Percentiles rank a stretch among this genome's conserved stretches.
phyloP scores from a whole-genome alignment of 441 rosid species.

The Erysimum cheiri region DNA sequence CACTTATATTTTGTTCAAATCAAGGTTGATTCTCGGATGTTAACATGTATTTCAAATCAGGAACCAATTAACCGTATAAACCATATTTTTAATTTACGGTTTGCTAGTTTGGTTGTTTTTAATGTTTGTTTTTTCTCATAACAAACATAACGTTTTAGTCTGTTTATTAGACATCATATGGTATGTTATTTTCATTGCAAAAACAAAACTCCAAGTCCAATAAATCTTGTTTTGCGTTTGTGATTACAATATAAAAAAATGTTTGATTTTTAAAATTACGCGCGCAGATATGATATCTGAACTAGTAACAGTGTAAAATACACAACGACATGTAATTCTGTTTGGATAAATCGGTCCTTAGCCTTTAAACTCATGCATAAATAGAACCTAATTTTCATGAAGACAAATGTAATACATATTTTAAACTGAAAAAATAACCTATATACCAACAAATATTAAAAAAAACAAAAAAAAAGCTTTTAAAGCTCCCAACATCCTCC shows the following conservation, averaged over 20 bases:
- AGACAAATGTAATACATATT: not conserved
- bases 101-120: slow-evolving; percentile 4
- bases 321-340: not conserved
- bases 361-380: not conserved
- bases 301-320: not conserved
- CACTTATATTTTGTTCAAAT: not conserved
- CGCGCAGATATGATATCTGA: not conserved
- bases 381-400: not conserved
- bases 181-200: not conserved
- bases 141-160: slow-evolving; percentile 2
- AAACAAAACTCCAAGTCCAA: not conserved
- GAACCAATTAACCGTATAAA: slow-evolving; percentile 6
- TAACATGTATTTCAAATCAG: slow-evolving; percentile 18
- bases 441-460: not conserved
- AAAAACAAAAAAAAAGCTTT: slow-evolving; percentile 44
- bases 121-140: not conserved
- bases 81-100: not conserved
- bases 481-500: slow-evolving; percentile 54
- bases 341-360: slow-evolving; percentile 4
- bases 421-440: not conserved
- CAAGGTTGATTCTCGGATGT: slow-evolving; percentile 15
- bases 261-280: not conserved
- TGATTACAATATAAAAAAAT: not conserved
- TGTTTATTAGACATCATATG: not conserved
- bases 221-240: not conserved